Conservation (phyloP, 257 asterid genomes). For the Solanum chilense region DNA sequence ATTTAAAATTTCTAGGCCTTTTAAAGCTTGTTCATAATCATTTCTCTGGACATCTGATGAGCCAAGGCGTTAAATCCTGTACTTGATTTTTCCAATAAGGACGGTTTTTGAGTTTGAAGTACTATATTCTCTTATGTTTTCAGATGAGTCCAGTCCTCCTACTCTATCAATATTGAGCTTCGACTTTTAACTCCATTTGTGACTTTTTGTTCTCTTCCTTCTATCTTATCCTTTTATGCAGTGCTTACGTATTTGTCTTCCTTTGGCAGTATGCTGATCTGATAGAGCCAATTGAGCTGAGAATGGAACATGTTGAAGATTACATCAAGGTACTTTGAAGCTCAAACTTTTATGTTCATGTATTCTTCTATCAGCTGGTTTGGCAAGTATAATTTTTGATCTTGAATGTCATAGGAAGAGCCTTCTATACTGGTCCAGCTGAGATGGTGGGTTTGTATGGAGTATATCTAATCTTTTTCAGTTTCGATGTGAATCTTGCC, state of each 20-base stretch:
- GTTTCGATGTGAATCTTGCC: background rate
- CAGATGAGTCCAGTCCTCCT: background rate
- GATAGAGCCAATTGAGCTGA: constrained; percentile 56
- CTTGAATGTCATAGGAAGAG: background rate
- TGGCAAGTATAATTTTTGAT: background rate
- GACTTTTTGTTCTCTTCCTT: background rate
- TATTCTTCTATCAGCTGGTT: background rate
- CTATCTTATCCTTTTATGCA: background rate
- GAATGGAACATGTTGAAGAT: constrained; percentile 63
- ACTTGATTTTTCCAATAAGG: background rate
- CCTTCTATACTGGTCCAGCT: background rate
- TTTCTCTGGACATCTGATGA: background rate
- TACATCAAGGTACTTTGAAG: constrained; percentile 55
- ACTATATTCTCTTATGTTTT: background rate
- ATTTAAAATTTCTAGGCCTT: background rate
- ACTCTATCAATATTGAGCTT: background rate
- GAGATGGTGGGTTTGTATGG: constrained; percentile 2
- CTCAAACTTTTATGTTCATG: background rate
- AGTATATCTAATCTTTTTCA: background rate
- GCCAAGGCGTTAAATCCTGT: background rate
- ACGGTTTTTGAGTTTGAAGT: background rate
- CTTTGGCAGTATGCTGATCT: constrained; percentile 54
- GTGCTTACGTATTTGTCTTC: background rate
- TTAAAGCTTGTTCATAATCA: background rate
- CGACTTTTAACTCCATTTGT: background rate